Base-by-base conservation (phyloP, 345 rosid genomes). In the Kandelia obovata region DNA sequence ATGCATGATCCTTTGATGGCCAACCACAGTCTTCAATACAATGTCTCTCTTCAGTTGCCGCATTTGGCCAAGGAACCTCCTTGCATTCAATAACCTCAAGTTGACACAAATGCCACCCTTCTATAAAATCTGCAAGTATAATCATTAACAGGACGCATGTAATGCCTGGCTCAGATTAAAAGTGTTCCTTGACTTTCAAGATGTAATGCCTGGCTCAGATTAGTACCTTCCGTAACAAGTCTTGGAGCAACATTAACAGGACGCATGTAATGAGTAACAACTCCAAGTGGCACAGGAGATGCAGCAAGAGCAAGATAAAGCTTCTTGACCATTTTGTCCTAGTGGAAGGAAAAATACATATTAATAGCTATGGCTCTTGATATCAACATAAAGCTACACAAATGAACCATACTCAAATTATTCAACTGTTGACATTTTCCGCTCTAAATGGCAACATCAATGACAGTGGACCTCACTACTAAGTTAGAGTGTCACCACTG, bases 181-280 rank as follows among this genome's bases (percentile, higher is more conserved):
- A 71, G 17, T 11, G 19, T 13, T 43, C 49, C 10, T 39, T 39
- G 17, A 43, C 49, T 13, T 13, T 43, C 17, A 65, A 28, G 34
- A 32, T 34, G 53, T 30, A 66, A 49, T 49, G 73, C 21, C 55
- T 19, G 20, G 53, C 62, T 61, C 37, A 67, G 63, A 52, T 26
- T 2, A 25, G 68, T 78, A 91, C 98, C 95, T 84, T 85, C 89
- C 16, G 92, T 87, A 73, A 93, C 84, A 51, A 93, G 83, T 74
- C 97, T 84, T 5, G 98, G 97, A 75, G 98, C 97, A 72, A 76
- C 73, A 67, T 89, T 91, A 62, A 82, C 53, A 7, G 98, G 97
- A 25, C 97, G 89, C 96, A 93, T 93, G 76, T 91, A 93, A 77
- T 93, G 97, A 62, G 90, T 86, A 64, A 91, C 81, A 1, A 91